phyloP scores from a whole-genome alignment of 805 yeast genomes.

The Zygotorulaspora danielsina region DNA sequence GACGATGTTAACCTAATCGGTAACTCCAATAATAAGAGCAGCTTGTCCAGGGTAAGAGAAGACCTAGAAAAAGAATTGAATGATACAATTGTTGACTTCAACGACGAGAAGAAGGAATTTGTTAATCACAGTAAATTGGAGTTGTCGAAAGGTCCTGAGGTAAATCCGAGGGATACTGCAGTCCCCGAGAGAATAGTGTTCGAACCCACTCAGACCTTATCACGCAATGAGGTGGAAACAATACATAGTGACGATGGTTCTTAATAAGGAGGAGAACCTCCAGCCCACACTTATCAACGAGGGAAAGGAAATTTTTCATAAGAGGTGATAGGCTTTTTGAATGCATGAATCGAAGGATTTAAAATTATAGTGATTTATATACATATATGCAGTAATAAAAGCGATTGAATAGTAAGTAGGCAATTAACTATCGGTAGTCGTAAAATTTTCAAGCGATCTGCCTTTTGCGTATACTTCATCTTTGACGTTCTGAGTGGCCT shows the following conservation, averaged over 20 bases:
- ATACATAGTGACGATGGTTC: neutral
- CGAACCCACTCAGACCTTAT: neutral
- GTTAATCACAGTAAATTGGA: neutral
- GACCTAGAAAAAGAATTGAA: constrained; percentile 10
- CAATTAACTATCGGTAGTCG: constrained; percentile 5
- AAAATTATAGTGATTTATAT: no score
- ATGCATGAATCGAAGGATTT: no score
- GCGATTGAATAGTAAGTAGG: neutral
- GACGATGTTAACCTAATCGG: constrained; percentile 24
- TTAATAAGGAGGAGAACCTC: no score
- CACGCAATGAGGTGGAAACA: neutral
- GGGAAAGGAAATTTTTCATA: no score
- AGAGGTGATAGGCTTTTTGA: no score
- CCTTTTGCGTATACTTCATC: constrained; percentile 56
- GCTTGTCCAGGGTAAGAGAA: constrained; percentile 4
- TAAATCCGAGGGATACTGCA: neutral
- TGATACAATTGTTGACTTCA: constrained; percentile 7
- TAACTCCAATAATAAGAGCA: constrained; percentile 1
- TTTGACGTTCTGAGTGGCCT: constrained; percentile 42
- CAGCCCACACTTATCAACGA: neutral
- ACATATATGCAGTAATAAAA: constrained; percentile 4
- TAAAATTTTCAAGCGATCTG: constrained; percentile 46
- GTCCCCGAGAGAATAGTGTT: neutral
- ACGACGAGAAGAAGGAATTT: neutral
- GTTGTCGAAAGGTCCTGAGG: neutral